These are phyloP conservation scores for Priceomyces melissophilus DNA, from an alignment of 805 yeast species.

Conservation along the genomic window DNA sequence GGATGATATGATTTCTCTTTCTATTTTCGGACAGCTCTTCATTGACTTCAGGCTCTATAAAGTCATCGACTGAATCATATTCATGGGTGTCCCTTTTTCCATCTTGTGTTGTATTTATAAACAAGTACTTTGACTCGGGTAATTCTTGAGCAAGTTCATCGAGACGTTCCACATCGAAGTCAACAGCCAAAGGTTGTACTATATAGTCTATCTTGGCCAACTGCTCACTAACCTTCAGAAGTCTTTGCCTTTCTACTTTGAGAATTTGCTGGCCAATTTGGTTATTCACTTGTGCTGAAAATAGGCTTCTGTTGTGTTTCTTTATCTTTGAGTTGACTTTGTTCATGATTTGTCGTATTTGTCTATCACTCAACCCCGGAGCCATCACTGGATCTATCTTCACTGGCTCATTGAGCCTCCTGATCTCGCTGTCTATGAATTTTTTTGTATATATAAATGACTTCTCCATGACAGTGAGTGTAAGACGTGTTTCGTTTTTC, in stretches of 20 bases:
- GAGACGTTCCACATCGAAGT: conserved; percentile 18
- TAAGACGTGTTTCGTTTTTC: no score
- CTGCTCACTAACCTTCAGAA: conserved; percentile 25
- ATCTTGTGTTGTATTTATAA: conserved; percentile 7
- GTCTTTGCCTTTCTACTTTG: conserved; percentile 28
- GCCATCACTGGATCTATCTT: conserved; percentile 8
- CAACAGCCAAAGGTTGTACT: conserved; percentile 27
- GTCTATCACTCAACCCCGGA: conserved; percentile 6
- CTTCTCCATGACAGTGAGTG: conserved; percentile 7
- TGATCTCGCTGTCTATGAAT: conserved; percentile 31
- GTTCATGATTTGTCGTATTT: conserved; percentile 17
- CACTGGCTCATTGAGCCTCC: conserved; percentile 26
- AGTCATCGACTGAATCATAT: not conserved
- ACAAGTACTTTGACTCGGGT: conserved; percentile 32
- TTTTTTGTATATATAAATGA: conserved; percentile 29
- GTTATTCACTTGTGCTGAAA: conserved; percentile 27
- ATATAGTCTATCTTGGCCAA: conserved; percentile 17
- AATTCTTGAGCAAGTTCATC: conserved; percentile 24
- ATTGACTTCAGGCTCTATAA: not conserved
- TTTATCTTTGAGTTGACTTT: conserved; percentile 20
- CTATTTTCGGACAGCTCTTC: conserved; percentile 6
- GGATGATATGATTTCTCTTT: conserved; percentile 12
- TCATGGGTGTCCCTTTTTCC: conserved; percentile 7
- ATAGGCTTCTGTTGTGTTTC: conserved; percentile 25
- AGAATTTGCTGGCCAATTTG: conserved; percentile 36